These are phyloP conservation scores for Primulina tabacum DNA, from an alignment of 257 asterid genomes.

Conservation along the genomic window DNA sequence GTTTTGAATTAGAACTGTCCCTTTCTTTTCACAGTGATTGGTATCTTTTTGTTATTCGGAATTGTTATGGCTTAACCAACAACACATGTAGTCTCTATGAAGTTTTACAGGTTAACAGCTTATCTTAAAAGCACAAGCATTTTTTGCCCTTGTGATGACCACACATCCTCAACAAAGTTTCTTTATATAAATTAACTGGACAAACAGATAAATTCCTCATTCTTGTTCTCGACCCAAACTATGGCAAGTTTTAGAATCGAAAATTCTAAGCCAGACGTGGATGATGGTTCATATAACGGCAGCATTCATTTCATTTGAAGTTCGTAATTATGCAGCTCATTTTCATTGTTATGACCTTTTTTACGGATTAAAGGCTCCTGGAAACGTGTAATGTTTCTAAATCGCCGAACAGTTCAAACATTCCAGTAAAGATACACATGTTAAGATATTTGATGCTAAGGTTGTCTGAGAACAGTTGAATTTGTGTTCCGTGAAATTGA, in stretches of 20 bases:
- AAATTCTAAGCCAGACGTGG: neutral
- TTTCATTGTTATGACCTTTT: slow-evolving; percentile 9
- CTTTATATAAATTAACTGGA: neutral
- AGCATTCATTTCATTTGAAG: slow-evolving; percentile 1
- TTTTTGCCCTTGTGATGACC: slow-evolving; percentile 1
- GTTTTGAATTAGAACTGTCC: slow-evolving; percentile 24
- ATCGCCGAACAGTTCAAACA: slow-evolving; percentile 16
- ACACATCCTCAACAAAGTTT: neutral
- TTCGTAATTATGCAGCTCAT: neutral
- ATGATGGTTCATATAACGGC: neutral
- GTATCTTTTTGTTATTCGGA: slow-evolving; percentile 13
- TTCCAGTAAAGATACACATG: slow-evolving; percentile 31
- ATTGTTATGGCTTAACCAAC: slow-evolving; percentile 18
- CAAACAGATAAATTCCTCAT: slow-evolving; percentile 1
- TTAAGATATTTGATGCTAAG: slow-evolving; percentile 25
- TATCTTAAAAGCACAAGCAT: neutral
- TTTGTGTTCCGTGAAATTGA: slow-evolving; percentile 9
- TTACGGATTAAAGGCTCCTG: slow-evolving; percentile 16
- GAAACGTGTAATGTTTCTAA: slow-evolving; percentile 16
- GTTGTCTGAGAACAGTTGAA: slow-evolving; percentile 26
- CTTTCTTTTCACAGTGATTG: slow-evolving; percentile 15
- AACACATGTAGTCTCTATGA: neutral
- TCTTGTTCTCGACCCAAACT: neutral
- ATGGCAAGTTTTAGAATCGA: neutral
- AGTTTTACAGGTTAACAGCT: slow-evolving; percentile 4